A percentile compares a stretch with the other conserved stretches of the same genome.
Evolutionary conservation across 2,329 filamentous ascomycete genomes (phyloP).

Genomic region (Colletotrichum neosansevieriae): DNA sequence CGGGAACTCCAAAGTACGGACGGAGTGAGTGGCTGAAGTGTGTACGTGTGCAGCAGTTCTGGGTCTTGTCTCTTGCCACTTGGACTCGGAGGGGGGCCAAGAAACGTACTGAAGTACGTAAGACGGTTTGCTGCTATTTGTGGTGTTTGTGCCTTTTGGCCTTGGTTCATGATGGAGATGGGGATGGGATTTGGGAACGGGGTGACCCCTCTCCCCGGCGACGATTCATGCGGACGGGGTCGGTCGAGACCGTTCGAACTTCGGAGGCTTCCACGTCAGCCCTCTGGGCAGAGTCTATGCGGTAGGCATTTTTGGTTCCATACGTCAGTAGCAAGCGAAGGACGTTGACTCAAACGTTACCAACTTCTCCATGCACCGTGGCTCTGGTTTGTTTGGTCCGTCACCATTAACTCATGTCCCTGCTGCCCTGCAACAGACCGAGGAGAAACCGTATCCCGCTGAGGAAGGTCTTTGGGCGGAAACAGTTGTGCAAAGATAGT

Average conservation of each 20-base stretch:
- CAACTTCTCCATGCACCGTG: background rate
- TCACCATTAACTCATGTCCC: background rate
- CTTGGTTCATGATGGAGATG: background rate
- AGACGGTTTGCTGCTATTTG: slow-evolving; percentile 24
- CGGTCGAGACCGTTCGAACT: slow-evolving; percentile 36
- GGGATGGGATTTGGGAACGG: too few species aligned
- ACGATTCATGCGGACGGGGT: slow-evolving; percentile 25
- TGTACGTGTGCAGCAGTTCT: slow-evolving; percentile 14
- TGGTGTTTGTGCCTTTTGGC: background rate
- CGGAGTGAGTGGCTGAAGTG: slow-evolving; percentile 33
- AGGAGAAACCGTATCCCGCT: background rate
- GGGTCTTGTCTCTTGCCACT: background rate
- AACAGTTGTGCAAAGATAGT: background rate
- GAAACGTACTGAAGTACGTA: slow-evolving; percentile 9
- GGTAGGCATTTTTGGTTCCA: too few species aligned
- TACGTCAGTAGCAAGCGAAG: background rate
- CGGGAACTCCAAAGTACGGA: slow-evolving; percentile 28
- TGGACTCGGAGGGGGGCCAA: background rate
- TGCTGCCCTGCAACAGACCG: background rate
- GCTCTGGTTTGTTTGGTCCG: background rate
- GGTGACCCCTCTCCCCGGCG: slow-evolving; percentile 17
- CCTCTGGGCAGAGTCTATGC: background rate
- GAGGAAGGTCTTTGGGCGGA: background rate
- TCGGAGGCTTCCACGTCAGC: slow-evolving; percentile 22
- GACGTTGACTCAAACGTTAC: background rate